Conservation (phyloP, 2,329 filamentous ascomycete species). For the Hymenoscyphus linearis region DNA sequence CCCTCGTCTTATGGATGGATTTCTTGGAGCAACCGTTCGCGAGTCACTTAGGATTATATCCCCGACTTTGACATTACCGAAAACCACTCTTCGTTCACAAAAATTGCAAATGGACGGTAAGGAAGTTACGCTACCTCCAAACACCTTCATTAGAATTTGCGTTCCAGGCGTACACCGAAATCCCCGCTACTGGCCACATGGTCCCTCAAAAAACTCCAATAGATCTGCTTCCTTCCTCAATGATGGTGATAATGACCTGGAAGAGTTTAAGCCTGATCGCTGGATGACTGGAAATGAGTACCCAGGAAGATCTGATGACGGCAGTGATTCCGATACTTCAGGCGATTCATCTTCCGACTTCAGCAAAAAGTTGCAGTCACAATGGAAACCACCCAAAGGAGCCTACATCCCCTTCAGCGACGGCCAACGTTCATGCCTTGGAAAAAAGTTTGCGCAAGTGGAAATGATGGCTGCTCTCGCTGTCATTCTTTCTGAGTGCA, state of each 20-base stretch:
- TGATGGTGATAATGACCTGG: constrained; percentile 46
- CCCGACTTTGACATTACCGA: constrained; percentile 67
- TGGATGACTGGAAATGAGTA: constrained; percentile 47
- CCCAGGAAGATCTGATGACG: neutral
- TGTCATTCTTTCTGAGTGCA: constrained; percentile 10
- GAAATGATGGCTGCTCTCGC: constrained; percentile 29
- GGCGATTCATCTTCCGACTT: neutral
- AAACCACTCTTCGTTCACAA: constrained; percentile 49
- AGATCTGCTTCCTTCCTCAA: constrained; percentile 18
- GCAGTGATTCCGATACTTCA: constrained; percentile 25
- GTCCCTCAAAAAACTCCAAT: constrained; percentile 35
- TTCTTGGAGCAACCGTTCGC: constrained; percentile 70
- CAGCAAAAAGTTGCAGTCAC: neutral
- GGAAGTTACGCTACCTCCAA: constrained; percentile 51
- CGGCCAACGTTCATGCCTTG: constrained; percentile 42
- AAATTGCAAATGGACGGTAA: constrained; percentile 52
- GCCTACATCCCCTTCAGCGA: constrained; percentile 54
- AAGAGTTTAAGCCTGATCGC: constrained; percentile 65
- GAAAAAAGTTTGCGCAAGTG: constrained; percentile 30
- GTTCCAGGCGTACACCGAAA: constrained; percentile 58
- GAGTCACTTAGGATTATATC: constrained; percentile 69
- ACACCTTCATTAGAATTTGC: constrained; percentile 51
- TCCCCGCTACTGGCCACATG: constrained; percentile 62
- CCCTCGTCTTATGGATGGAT: constrained; percentile 58
- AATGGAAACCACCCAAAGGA: constrained; percentile 50